Conservation (phyloP, 305 asterid species). For the Solanum chacoense region DNA sequence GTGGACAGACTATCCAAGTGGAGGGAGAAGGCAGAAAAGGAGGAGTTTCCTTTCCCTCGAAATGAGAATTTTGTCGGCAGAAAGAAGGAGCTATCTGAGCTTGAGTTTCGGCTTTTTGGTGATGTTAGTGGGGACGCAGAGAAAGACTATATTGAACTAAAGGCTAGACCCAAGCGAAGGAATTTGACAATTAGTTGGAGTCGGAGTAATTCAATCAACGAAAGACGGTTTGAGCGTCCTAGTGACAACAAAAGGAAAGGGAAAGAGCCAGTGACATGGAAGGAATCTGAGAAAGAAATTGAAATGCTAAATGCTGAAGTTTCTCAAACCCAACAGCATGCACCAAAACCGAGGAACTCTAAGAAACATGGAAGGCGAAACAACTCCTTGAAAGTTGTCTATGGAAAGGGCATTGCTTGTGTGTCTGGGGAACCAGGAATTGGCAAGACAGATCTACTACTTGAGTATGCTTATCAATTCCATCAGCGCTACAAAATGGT, state of each 20-base stretch:
- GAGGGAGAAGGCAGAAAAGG: conserved; percentile 78
- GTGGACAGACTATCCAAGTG: conserved; percentile 74
- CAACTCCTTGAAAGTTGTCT: conserved; percentile 51
- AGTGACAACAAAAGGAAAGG: conserved; percentile 42
- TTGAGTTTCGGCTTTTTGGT: conserved; percentile 90
- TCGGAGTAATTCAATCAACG: conserved; percentile 54
- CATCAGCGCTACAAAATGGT: conserved; percentile 90
- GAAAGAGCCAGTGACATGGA: conserved; percentile 81
- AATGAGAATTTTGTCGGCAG: conserved; percentile 84
- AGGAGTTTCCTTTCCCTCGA: conserved; percentile 77
- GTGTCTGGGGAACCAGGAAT: conserved; percentile 91
- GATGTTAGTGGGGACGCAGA: conserved; percentile 76
- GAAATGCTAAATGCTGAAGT: conserved; percentile 61
- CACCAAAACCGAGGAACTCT: conserved; percentile 28
- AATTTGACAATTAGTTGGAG: conserved; percentile 75
- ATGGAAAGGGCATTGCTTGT: conserved; percentile 91
- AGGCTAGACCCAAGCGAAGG: conserved; percentile 56
- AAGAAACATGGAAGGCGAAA: conserved; percentile 45
- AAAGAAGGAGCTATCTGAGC: conserved; percentile 74
- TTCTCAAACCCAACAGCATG: conserved; percentile 23
- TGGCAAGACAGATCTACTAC: conserved; percentile 86
- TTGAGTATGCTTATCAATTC: conserved; percentile 72
- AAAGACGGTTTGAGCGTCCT: conserved; percentile 36
- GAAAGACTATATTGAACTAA: conserved; percentile 70
- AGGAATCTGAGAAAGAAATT: conserved; percentile 81